Evolutionary conservation across 1,284 basidiomycete species (phyloP).

Genomic region (Mycena citricolor): DNA sequence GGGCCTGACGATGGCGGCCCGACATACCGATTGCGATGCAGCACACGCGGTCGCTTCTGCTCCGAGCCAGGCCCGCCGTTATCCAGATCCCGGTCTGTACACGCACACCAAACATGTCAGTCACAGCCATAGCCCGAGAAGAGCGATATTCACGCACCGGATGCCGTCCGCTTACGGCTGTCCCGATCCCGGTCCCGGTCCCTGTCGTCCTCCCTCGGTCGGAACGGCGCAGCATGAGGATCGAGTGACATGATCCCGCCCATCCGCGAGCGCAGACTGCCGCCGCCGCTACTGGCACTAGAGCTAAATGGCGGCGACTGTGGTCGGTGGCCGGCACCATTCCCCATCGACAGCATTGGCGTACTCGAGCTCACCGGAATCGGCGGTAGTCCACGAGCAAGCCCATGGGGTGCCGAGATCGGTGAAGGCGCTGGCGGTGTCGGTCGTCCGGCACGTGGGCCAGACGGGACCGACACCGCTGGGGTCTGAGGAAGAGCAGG

Average conservation of each 20-base stretch:
- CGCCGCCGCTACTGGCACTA: too few species aligned
- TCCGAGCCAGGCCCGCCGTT: constrained; percentile 26
- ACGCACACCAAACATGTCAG: background rate
- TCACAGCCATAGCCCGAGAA: background rate
- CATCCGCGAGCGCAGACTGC: constrained; percentile 67
- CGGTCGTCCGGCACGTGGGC: too few species aligned
- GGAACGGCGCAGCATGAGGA: too few species aligned
- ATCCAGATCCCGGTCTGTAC: constrained; percentile 39
- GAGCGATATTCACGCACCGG: constrained; percentile 47
- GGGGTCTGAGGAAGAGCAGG: too few species aligned
- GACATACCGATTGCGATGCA: constrained; percentile 20
- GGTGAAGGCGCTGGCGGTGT: too few species aligned
- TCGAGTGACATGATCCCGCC: too few species aligned
- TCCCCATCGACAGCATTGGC: too few species aligned
- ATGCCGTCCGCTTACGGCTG: constrained; percentile 62
- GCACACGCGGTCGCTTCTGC: constrained; percentile 13
- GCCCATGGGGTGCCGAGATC: too few species aligned
- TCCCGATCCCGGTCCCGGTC: constrained; percentile 65
- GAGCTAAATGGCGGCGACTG: constrained; percentile 24
- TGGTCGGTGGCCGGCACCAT: constrained; percentile 22
- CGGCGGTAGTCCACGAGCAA: too few species aligned
- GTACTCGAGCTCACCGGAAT: too few species aligned
- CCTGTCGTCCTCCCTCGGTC: too few species aligned
- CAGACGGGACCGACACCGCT: too few species aligned
- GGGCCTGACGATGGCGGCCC: constrained; percentile 4